Percentiles rank a stretch among this genome's conserved stretches.
phyloP scores from a whole-genome alignment of 2,329 filamentous ascomycete genomes.

The Pseudogymnoascus pannorum region DNA sequence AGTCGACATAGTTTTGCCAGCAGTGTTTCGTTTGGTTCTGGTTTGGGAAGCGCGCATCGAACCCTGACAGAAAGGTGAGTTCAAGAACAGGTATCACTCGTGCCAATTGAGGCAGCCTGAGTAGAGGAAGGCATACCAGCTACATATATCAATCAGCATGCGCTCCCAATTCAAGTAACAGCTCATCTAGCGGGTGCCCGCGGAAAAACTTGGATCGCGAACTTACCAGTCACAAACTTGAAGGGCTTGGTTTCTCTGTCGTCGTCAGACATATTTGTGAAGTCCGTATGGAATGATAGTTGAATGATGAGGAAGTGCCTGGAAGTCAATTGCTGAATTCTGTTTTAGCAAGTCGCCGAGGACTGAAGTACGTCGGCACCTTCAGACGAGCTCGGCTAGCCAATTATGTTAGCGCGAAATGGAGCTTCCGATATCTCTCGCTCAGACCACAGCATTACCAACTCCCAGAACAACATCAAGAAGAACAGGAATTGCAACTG shows the following conservation, averaged over 20 bases:
- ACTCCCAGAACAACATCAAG: slow-evolving; percentile 11
- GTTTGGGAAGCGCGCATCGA: slow-evolving; percentile 98
- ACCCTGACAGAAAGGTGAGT: slow-evolving; percentile 51
- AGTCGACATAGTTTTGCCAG: slow-evolving; percentile 99
- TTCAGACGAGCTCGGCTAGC: slow-evolving; percentile 25
- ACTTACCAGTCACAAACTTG: slow-evolving; percentile 98
- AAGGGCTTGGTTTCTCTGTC: slow-evolving; percentile 96
- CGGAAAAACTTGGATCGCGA: slow-evolving; percentile 17
- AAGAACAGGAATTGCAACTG: slow-evolving; percentile 12
- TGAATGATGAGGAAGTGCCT: neutral
- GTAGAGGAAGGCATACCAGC: slow-evolving; percentile 38
- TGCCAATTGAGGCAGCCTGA: neutral
- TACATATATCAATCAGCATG: slow-evolving; percentile 36
- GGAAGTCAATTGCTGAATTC: slow-evolving; percentile 11
- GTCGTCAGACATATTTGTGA: slow-evolving; percentile 81
- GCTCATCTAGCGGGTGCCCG: slow-evolving; percentile 18
- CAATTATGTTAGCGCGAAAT: slow-evolving; percentile 27
- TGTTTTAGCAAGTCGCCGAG: slow-evolving; percentile 18
- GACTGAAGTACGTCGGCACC: slow-evolving; percentile 17
- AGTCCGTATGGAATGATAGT: slow-evolving; percentile 26
- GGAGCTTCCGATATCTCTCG: slow-evolving; percentile 15
- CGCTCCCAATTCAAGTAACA: slow-evolving; percentile 18
- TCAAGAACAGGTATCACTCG: neutral
- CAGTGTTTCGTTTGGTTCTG: slow-evolving; percentile 99
- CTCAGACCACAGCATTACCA: slow-evolving; percentile 15